phyloP scores from a whole-genome alignment of 306 rosid species.

The Prunus davidiana region DNA sequence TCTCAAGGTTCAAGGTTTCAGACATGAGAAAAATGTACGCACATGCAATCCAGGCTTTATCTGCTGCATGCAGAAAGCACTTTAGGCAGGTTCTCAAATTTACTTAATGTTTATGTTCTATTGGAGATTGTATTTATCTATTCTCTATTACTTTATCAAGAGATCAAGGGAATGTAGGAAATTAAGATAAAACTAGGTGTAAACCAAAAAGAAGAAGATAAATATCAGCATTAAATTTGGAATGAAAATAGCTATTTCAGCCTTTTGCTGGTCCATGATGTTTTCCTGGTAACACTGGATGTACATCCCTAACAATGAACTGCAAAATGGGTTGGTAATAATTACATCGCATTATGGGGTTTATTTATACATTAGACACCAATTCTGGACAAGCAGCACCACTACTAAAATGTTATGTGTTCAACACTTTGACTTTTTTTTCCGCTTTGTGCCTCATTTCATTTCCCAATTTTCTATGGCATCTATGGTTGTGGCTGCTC shows the following conservation, averaged over 20 bases:
- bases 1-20: slow-evolving; percentile 90
- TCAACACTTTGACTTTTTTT: neutral
- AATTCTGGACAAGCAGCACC: too few relatives aligned
- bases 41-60: slow-evolving; percentile 89
- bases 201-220: too few relatives aligned
- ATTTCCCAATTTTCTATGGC: neutral
- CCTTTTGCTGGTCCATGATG: neutral
- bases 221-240: neutral
- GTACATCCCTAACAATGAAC: neutral
- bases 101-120: slow-evolving; percentile 2
- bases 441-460: neutral
- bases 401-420: neutral
- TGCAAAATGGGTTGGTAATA: neutral
- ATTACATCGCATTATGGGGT: neutral
- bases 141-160: neutral
- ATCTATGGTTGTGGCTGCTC: neutral
- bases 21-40: slow-evolving; percentile 83
- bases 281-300: neutral
- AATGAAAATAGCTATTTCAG: neutral
- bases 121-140: neutral
- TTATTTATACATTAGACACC: neutral
- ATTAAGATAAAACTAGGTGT: neutral
- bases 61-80: slow-evolving; percentile 82
- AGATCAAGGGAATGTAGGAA: neutral
- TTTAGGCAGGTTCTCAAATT: slow-evolving; percentile 93